Evolutionary conservation across 371 early-diverging fungal species (phyloP).

Genomic region (Mucor irregularis): DNA sequence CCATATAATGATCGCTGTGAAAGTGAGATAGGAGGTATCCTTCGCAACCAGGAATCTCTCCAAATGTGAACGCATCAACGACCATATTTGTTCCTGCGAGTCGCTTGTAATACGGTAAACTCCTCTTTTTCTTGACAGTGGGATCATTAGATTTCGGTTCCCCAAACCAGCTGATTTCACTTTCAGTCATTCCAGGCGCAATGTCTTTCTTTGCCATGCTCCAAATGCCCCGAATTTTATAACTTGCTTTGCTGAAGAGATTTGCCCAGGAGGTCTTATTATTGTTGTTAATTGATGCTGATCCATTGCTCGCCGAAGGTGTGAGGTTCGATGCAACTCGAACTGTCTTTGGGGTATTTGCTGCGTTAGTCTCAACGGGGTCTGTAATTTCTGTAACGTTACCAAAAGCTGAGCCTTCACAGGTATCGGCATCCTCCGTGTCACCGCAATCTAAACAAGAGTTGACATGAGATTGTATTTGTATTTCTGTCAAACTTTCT

Average conservation of each 20-base stretch:
- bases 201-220: slow-evolving; percentile 1
- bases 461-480: neutral
- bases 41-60: slow-evolving; percentile 65
- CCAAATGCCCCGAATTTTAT: slow-evolving; percentile 19
- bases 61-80: slow-evolving; percentile 91
- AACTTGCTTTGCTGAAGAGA: neutral
- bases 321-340: too few relatives aligned
- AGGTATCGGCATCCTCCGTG: too few relatives aligned
- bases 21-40: slow-evolving; percentile 90
- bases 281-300: neutral
- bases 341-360: too few relatives aligned
- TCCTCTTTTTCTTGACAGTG: neutral
- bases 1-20: slow-evolving; percentile 90
- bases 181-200: slow-evolving; percentile 11
- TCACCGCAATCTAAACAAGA: neutral
- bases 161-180: slow-evolving; percentile 9
- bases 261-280: neutral
- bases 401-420: too few relatives aligned
- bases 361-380: too few relatives aligned
- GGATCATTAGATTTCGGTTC: neutral
- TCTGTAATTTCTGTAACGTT: too few relatives aligned
- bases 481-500: too few relatives aligned
- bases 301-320: too few relatives aligned
- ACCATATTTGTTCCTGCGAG: slow-evolving; percentile 68
- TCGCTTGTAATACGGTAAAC: slow-evolving; percentile 3